These are phyloP conservation scores for Pythium graminicola DNA, from an alignment of 352 stramenopile species.

Conservation along the genomic window DNA sequence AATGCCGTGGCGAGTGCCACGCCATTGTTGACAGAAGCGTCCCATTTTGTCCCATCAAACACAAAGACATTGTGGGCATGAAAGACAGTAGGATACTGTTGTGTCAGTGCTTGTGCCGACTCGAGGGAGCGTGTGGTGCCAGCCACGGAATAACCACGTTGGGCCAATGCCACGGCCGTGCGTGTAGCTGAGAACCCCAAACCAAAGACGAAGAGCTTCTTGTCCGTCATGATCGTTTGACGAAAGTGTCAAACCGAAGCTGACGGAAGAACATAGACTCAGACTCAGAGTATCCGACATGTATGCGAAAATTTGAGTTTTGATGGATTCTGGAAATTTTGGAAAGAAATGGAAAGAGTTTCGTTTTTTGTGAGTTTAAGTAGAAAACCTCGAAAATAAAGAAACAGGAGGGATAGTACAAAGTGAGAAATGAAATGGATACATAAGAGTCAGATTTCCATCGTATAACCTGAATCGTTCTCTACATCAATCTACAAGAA, in stretches of 20 bases:
- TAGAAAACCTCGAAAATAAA: too few species aligned
- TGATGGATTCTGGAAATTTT: too few species aligned
- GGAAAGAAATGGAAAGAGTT: too few species aligned
- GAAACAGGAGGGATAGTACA: too few species aligned
- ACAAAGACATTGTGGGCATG: conserved; percentile 60
- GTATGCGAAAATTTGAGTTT: too few species aligned
- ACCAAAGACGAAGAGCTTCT: conserved; percentile 84
- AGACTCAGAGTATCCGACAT: too few species aligned
- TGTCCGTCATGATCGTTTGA: conserved; percentile 9
- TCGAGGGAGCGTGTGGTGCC: conserved; percentile 66
- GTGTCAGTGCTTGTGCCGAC: conserved; percentile 34
- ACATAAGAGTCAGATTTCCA: too few species aligned
- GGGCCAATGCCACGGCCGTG: conserved; percentile 58
- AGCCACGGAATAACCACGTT: conserved; percentile 51
- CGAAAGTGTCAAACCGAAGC: not conserved
- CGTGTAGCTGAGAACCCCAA: conserved; percentile 79
- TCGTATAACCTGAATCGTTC: too few species aligned
- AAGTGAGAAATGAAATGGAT: too few species aligned
- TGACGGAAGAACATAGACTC: too few species aligned
- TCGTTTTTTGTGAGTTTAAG: too few species aligned
- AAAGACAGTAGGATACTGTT: conserved; percentile 38
- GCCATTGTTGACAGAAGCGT: conserved; percentile 25
- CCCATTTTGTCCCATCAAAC: conserved; percentile 65
- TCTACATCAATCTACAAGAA: too few species aligned
- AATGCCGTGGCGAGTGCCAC: conserved; percentile 44